phyloP scores from a whole-genome alignment of 306 rosid species.

The Pachyrhizus erosus region DNA sequence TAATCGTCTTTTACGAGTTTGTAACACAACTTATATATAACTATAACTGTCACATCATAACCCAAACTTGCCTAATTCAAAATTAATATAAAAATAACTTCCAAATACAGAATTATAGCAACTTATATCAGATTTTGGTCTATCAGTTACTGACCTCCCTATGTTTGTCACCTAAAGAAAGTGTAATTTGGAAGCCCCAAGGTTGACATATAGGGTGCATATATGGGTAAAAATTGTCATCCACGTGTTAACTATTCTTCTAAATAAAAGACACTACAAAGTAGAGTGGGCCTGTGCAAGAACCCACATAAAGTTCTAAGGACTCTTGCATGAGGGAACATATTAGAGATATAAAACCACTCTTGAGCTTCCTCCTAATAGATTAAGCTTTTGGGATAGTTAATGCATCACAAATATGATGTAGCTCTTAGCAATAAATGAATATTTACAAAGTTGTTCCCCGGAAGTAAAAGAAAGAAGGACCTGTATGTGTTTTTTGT shows the following conservation, averaged over 20 bases:
- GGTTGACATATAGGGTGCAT: background rate
- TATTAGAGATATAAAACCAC: background rate
- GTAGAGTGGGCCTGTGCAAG: too few species aligned
- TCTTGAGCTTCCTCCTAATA: background rate
- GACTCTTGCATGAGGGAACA: background rate
- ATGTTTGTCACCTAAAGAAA: background rate
- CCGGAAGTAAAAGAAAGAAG: background rate
- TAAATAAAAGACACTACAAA: slow-evolving; percentile 19
- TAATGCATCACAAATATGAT: slow-evolving; percentile 1
- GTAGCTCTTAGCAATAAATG: slow-evolving; percentile 4
- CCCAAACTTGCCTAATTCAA: too few species aligned
- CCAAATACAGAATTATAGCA: too few species aligned
- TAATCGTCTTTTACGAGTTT: too few species aligned
- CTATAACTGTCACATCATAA: too few species aligned
- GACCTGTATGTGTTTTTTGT: background rate
- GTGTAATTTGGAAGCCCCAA: background rate
- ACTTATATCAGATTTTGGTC: too few species aligned
- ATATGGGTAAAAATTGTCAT: background rate
- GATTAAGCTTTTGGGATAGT: slow-evolving; percentile 2
- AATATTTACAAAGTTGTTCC: background rate
- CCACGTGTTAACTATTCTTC: background rate
- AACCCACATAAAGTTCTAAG: background rate
- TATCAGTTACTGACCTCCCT: too few species aligned
- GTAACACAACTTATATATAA: too few species aligned
- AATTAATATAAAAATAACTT: too few species aligned